These are phyloP conservation scores for Handroanthus guayacan DNA, from an alignment of 257 asterid genomes.

Conservation along the genomic window DNA sequence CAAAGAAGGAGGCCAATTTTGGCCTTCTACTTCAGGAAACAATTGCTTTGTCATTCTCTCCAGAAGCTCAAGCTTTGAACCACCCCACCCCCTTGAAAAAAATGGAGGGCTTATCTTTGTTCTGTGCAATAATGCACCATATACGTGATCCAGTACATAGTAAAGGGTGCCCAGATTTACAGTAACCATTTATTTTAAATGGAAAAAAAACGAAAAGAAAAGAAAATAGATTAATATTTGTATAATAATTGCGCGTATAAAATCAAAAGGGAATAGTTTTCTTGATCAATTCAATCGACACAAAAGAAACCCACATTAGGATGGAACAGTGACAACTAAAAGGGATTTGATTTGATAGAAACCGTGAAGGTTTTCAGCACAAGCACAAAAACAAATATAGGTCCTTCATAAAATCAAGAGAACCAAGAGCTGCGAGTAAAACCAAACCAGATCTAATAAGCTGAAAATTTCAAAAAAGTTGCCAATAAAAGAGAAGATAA, in stretches of 20 bases:
- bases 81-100: slow-evolving; percentile 98
- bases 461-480: background rate
- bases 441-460: slow-evolving; percentile 35
- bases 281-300: slow-evolving; percentile 29
- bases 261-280: slow-evolving; percentile 18
- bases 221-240: background rate
- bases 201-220: background rate
- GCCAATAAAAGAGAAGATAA: background rate
- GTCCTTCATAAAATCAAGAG: background rate
- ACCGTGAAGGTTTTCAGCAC: background rate
- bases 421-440: background rate
- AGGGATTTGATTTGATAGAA: slow-evolving; percentile 26
- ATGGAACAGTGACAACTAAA: slow-evolving; percentile 22
- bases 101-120: slow-evolving; percentile 84
- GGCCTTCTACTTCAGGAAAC: slow-evolving; percentile 72
- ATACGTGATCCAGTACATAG: slow-evolving; percentile 87
- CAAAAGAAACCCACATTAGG: slow-evolving; percentile 32
- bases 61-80: slow-evolving; percentile 81
- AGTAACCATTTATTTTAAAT: slow-evolving; percentile 54
- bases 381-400: background rate
- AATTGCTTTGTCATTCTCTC: slow-evolving; percentile 78
- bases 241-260: slow-evolving; percentile 3
- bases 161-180: slow-evolving; percentile 85
- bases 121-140: slow-evolving; percentile 91
- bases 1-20: slow-evolving; percentile 77